phyloP scores from a whole-genome alignment of 2,329 filamentous ascomycete species.

The Curvularia eragrostidis region DNA sequence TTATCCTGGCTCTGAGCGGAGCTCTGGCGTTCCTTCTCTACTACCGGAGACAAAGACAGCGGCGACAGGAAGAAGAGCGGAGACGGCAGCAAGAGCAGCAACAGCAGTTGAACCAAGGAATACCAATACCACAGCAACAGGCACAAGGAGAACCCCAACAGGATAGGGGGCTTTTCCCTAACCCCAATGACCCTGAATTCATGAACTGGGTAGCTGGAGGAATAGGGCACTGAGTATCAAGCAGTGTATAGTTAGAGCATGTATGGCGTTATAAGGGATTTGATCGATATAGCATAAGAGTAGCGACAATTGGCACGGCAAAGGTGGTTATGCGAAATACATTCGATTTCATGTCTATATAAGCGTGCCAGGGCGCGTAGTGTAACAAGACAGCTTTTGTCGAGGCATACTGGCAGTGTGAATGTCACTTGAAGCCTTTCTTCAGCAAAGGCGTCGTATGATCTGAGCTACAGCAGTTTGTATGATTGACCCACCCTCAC shows the following conservation, averaged over 20 bases:
- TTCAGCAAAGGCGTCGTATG: too few species aligned
- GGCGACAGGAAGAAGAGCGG: slow-evolving; percentile 53
- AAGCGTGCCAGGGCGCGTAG: too few species aligned
- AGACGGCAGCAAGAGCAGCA: slow-evolving; percentile 38
- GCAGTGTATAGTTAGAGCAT: background rate
- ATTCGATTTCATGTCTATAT: background rate
- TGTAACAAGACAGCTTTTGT: too few species aligned
- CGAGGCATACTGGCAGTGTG: too few species aligned
- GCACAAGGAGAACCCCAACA: slow-evolving; percentile 39
- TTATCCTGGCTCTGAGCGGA: slow-evolving; percentile 80
- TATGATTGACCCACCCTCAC: background rate
- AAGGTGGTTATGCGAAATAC: background rate
- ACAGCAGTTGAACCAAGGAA: slow-evolving; percentile 38
- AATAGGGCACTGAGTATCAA: slow-evolving; percentile 62
- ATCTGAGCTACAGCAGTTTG: too few species aligned
- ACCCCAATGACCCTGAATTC: slow-evolving; percentile 70
- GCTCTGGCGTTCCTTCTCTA: slow-evolving; percentile 80
- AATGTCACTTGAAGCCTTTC: too few species aligned
- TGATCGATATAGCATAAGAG: background rate
- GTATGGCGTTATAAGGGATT: slow-evolving; percentile 1
- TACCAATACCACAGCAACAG: slow-evolving; percentile 33
- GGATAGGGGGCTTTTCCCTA: slow-evolving; percentile 68
- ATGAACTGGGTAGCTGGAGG: slow-evolving; percentile 72
- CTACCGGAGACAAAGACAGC: slow-evolving; percentile 72
- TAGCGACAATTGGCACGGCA: background rate